Conservation (phyloP, 371 early-diverging fungal species). For the Nematocida ausubeli region DNA sequence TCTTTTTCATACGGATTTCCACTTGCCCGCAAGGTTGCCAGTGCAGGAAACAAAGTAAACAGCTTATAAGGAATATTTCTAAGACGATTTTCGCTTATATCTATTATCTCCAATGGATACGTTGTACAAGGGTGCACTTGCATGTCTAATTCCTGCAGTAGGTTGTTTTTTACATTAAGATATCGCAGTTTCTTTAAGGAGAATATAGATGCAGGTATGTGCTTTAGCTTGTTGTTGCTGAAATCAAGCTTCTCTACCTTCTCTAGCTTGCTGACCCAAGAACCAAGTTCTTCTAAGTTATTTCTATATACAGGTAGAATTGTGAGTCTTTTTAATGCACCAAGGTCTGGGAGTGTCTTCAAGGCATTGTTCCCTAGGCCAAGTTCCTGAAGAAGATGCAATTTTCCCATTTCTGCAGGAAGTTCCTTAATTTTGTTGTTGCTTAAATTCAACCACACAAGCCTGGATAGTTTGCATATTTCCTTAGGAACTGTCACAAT, state of each 20-base stretch:
- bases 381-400: constrained; percentile 71
- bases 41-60: constrained; percentile 61
- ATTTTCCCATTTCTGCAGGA: constrained; percentile 69
- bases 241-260: constrained; percentile 68
- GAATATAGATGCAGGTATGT: constrained; percentile 59
- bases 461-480: constrained; percentile 68
- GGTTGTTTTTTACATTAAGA: constrained; percentile 65
- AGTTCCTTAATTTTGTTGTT: constrained; percentile 71
- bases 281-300: constrained; percentile 53
- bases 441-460: constrained; percentile 74
- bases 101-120: constrained; percentile 61
- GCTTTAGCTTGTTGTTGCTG: constrained; percentile 64
- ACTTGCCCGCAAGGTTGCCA: constrained; percentile 58
- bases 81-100: constrained; percentile 52
- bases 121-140: constrained; percentile 3
- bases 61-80: constrained; percentile 63
- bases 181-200: constrained; percentile 58
- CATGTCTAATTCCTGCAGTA: constrained; percentile 57
- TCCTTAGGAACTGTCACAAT: constrained; percentile 69
- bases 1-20: constrained; percentile 61
- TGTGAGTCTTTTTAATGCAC: constrained; percentile 59
- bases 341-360: constrained; percentile 68
- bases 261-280: constrained; percentile 52
- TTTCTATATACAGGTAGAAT: constrained; percentile 68
- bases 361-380: constrained; percentile 73